Base-by-base conservation (phyloP, 176 grass and related monocot species). In the Hordeum marinum region DNA sequence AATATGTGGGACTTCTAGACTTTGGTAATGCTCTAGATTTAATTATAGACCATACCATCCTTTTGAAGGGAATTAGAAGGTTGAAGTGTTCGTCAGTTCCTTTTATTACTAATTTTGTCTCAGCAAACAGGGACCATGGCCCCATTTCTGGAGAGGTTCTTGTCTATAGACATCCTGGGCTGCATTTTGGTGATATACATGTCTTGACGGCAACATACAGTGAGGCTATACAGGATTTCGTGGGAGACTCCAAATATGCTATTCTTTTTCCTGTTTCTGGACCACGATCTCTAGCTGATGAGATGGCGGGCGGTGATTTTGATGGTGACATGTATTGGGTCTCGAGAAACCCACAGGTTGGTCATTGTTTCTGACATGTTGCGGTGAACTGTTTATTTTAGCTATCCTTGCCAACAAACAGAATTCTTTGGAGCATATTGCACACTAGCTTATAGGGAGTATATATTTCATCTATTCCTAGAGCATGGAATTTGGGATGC, bases 301-400 rank as follows among this genome's bases (percentile, higher is more conserved):
- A 95, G 45, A 93, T 93, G 88, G 85, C 90, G 6, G 82, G 84
- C 15, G 84, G 90, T n/a, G 90, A 95, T 63, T 82, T 85, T 58
- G 93, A 95, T 78, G 93, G 93, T 3, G 90, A 95, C 82, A 75
- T 89, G n/a, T 95, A 87, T n/a, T 95, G 90, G 90, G 80, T 95
- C 23, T 95, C 90, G 13, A 81, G 75, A 82, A 95, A 93, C 70
- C 80, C 82, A 41, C 67, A 89, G 93, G 93, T 88, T 18, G 7
- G 60, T 75, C 10, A 42, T 11, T 83, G 15, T 72, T 39, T 42
- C 37, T 39, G 35, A 60, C 7, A 48, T 48, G 23, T 29, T 74
- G 42, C 42, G 18, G 42, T 74, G 12, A 74, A 50, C 8, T 48
- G 26, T 48, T 74, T 25, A 74, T 7, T 74, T 74, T 50, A 18